A percentile compares a stretch with the other conserved stretches of the same genome.
These are phyloP conservation scores for Orbilia oligospora DNA, from an alignment of 2,329 filamentous ascomycete species.

Conservation along the genomic window DNA sequence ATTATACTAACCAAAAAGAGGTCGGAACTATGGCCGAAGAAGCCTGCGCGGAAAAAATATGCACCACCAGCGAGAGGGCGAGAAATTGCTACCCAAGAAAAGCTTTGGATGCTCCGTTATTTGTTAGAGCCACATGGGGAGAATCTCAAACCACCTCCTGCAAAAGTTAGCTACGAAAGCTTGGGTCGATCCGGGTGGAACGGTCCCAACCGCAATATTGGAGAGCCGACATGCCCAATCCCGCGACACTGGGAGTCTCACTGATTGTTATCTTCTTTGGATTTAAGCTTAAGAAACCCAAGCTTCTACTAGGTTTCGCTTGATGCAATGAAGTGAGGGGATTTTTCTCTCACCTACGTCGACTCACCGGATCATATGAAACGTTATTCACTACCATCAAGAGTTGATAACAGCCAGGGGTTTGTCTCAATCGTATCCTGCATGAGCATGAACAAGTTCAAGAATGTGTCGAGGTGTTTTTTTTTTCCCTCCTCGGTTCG, in stretches of 20 bases:
- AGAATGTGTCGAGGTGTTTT: slow-evolving; percentile 43
- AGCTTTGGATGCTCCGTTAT: background rate
- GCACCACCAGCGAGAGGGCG: slow-evolving; percentile 53
- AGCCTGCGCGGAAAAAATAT: slow-evolving; percentile 58
- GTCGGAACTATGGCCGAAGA: slow-evolving; percentile 51
- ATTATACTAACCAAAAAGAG: slow-evolving; percentile 55
- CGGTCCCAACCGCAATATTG: slow-evolving; percentile 37
- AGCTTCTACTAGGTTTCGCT: slow-evolving; percentile 10
- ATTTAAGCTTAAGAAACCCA: slow-evolving; percentile 38
- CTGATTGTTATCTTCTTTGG: slow-evolving; percentile 18
- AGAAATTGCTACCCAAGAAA: slow-evolving; percentile 33
- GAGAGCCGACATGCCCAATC: slow-evolving; percentile 19
- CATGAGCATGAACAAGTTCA: slow-evolving; percentile 18
- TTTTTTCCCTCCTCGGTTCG: slow-evolving; percentile 35
- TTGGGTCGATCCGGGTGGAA: slow-evolving; percentile 28
- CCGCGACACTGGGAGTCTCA: slow-evolving; percentile 53
- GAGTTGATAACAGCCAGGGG: slow-evolving; percentile 40
- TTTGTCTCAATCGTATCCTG: slow-evolving; percentile 51
- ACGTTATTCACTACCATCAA: slow-evolving; percentile 29
- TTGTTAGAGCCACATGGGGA: slow-evolving; percentile 27
- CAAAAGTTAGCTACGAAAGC: slow-evolving; percentile 46
- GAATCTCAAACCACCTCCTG: slow-evolving; percentile 60
- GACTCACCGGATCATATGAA: slow-evolving; percentile 55
- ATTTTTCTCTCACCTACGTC: slow-evolving; percentile 7
- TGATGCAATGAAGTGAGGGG: slow-evolving; percentile 22